Percentiles rank a stretch among this genome's conserved stretches.
These are phyloP conservation scores for Dillenia suffruticosa DNA, from an alignment of 164 flowering plant genomes.

Conservation along the genomic window DNA sequence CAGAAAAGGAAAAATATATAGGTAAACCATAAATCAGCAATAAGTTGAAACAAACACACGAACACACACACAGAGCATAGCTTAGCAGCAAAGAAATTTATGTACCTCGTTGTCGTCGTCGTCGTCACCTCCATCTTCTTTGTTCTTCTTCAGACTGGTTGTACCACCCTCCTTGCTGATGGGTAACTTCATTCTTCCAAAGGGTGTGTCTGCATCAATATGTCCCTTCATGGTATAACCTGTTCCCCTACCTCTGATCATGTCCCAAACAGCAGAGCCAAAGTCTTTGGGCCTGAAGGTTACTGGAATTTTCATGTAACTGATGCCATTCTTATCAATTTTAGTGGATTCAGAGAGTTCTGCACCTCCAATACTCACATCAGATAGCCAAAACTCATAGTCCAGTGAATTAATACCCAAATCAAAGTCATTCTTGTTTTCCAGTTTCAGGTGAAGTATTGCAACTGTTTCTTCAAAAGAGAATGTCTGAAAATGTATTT, in stretches of 20 bases:
- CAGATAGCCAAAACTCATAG: slow-evolving; percentile 67
- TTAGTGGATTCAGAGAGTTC: slow-evolving; percentile 47
- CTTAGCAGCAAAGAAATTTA: not conserved
- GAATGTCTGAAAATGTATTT: slow-evolving; percentile 57
- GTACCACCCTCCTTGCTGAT: slow-evolving; percentile 76
- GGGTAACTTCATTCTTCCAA: slow-evolving; percentile 79
- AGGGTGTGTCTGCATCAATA: slow-evolving; percentile 71
- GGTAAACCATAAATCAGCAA: too few relatives aligned
- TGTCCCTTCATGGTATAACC: slow-evolving; percentile 73
- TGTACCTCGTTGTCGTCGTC: slow-evolving; percentile 46
- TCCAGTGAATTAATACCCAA: slow-evolving; percentile 58
- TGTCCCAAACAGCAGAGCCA: slow-evolving; percentile 86
- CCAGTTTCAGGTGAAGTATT: slow-evolving; percentile 65
- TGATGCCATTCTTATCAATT: slow-evolving; percentile 55
- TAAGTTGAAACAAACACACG: too few relatives aligned
- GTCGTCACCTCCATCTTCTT: slow-evolving; percentile 56
- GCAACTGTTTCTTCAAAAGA: slow-evolving; percentile 81
- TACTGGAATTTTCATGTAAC: slow-evolving; percentile 53
- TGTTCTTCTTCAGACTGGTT: slow-evolving; percentile 65
- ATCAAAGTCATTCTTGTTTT: slow-evolving; percentile 78
- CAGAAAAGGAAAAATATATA: too few relatives aligned
- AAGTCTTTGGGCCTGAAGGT: slow-evolving; percentile 84
- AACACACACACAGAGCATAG: not conserved
- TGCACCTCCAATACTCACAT: slow-evolving; percentile 65
- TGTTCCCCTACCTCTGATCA: slow-evolving; percentile 78